Base-by-base conservation (phyloP, 345 rosid species). In the Citrus trifoliata region DNA sequence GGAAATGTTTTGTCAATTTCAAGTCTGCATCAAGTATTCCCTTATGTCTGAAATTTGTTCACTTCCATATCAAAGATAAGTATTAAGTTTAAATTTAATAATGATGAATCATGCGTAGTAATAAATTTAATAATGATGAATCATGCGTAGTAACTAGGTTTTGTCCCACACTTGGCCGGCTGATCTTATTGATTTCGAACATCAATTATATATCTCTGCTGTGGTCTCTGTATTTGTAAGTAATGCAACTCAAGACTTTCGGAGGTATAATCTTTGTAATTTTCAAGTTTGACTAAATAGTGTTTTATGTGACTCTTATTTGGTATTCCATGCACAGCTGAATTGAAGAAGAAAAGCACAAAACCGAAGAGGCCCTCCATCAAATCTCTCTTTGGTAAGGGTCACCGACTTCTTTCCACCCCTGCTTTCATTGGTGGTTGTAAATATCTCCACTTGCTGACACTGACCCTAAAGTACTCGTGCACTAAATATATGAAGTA, bases 381-480 rank as follows among this genome's bases (percentile, higher is more conserved):
- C 83, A 96, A 94, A 88, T 87, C 99, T 71, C 97, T 96, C 74
- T 96, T 96, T 84, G 99, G 99, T 94, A 89, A 86, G 88, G 67
- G 21, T 81, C 37, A 12, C 58, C 53, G 10, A 7, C 30, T 30
- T 7, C 14, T 59, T 61, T 19, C 48, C 25, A 13, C 18, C 7
- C 30, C 24, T 3, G 62, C 35, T 65, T 79, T 53, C 69, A 71
- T 55, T 55, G 56, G 21, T 22, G 8, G 2, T 9, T 13, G 24
- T 12, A 30, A 75, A 46, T 37, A 76, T n/a, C 55, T n/a, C 27
- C 14, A 51, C 37, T 27, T 18, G 5, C n/a, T 6, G 22, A 16
- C 67, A 63, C 67, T 46, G 51, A 46, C 18, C 18, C 14, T 46
- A 13, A 46, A 46, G 51, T 46, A 46, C 51, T 12, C 5, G 1